Percentiles rank a stretch among this genome's conserved stretches.
These are phyloP conservation scores for Ganoderma leucocontextum DNA, from an alignment of 1,284 basidiomycete species.

Conservation along the genomic window DNA sequence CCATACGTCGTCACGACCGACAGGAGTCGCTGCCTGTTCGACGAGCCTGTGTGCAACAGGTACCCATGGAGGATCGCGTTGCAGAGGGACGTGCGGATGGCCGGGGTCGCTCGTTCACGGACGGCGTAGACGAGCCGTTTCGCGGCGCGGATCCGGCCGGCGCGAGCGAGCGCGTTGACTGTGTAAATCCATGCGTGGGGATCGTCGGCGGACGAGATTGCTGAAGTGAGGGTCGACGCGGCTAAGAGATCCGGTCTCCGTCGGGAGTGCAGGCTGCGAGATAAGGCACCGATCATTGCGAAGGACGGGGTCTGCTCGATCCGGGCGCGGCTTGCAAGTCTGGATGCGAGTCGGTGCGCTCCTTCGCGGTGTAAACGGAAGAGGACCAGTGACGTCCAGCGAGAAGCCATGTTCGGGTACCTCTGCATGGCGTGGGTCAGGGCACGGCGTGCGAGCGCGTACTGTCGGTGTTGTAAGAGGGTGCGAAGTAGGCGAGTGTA, in stretches of 20 bases:
- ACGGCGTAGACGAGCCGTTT: constrained; percentile 48
- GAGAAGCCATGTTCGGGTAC: constrained; percentile 1
- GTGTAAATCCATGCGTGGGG: constrained; percentile 11
- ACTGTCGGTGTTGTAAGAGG: constrained; percentile 31
- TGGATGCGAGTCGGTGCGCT: constrained; percentile 18
- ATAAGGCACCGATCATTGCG: not conserved
- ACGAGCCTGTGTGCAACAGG: constrained; percentile 42
- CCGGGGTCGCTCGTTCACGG: constrained; percentile 39
- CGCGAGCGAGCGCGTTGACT: constrained; percentile 30
- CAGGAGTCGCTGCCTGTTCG: constrained; percentile 54
- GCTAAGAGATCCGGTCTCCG: not conserved
- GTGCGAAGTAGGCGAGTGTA: constrained; percentile 25
- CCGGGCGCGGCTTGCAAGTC: constrained; percentile 2
- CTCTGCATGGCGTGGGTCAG: constrained; percentile 5
- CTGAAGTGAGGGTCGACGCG: not conserved
- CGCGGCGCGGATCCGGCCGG: constrained; percentile 45
- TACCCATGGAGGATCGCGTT: constrained; percentile 63
- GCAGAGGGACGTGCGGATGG: constrained; percentile 52
- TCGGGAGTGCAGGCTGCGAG: constrained; percentile 4
- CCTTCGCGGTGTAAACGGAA: constrained; percentile 13
- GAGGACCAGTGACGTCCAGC: constrained; percentile 16
- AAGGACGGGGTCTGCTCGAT: not conserved
- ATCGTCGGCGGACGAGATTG: not conserved
- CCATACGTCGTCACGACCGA: constrained; percentile 50
- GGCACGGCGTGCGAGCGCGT: constrained; percentile 25